Base-by-base conservation (phyloP, 164 flowering plant genomes). In the Brasenia schreberi region DNA sequence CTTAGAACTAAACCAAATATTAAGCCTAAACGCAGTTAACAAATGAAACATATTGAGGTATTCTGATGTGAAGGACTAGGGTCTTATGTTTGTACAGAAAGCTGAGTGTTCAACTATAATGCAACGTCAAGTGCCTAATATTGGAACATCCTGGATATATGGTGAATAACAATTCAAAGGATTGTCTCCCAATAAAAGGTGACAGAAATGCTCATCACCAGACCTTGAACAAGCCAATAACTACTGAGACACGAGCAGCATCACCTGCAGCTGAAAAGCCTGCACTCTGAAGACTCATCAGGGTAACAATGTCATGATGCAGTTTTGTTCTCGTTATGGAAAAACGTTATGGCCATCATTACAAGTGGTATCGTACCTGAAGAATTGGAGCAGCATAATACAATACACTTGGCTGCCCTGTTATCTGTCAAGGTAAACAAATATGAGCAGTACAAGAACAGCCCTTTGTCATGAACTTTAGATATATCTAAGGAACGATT, bases 301-400 rank as follows among this genome's bases (percentile, higher is more conserved):
- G 16, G 12, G 56, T 9, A 2, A 49, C 12, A 49, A 49, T 14
- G 16, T 49, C 56, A 49, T 9, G 56, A 0, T 49, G 4, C 1
- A 33, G 39, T 9, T 14, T 49, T 6, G 2, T 14, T 49, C 16
- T 49, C 56, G 16, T 9, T 49, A 49, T 5, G 16, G 56, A 49
- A 6, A 49, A 9, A 49, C 10, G 16, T 49, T 9, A 49, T 49
- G 3, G 56, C 0, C 56, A 49, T 49, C 56, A 9, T 6, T 49
- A 6, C 16, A 49, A 4, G 10, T 49, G 56, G 1, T 9, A 49
- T 49, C 16, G 43, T 82, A 91, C 97, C 99, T 94, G 97, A 67
- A 91, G 94, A 73, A 94, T 91, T n/a, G 95, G 64, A 71, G 92
- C 99, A 4, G 99, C 97, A 79, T 91, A 94, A 76, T 94, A 91